Percentiles rank a stretch among this genome's conserved stretches.
These are phyloP conservation scores for Cercospora sp. DNA, from an alignment of 2,329 filamentous ascomycete genomes.

Conservation along the genomic window DNA sequence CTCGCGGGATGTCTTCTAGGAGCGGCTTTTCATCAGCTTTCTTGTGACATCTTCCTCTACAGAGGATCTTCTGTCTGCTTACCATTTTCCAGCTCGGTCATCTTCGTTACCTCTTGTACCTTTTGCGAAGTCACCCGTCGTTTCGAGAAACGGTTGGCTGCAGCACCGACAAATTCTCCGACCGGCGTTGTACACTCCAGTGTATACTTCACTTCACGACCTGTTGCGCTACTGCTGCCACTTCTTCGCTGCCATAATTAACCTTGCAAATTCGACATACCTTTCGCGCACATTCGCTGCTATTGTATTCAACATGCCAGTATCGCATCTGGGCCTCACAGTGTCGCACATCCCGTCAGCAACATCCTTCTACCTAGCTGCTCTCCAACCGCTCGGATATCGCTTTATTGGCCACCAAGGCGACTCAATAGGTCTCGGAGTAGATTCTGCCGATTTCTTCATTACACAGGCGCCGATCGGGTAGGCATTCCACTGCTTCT, in stretches of 20 bases:
- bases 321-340: slow-evolving; percentile 63
- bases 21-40: slow-evolving; percentile 15
- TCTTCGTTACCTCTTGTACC: slow-evolving; percentile 19
- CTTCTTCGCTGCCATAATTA: slow-evolving; percentile 24
- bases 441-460: slow-evolving; percentile 63
- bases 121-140: slow-evolving; percentile 15
- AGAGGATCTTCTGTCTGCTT: slow-evolving; percentile 18
- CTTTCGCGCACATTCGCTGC: slow-evolving; percentile 6
- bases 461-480: slow-evolving; percentile 62
- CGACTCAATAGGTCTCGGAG: slow-evolving; percentile 62
- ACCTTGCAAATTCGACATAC: slow-evolving; percentile 16
- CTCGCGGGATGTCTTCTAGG: slow-evolving; percentile 12
- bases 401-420: slow-evolving; percentile 66
- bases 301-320: slow-evolving; percentile 51
- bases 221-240: slow-evolving; percentile 19
- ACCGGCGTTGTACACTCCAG: slow-evolving; percentile 14
- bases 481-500: slow-evolving; percentile 43
- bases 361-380: slow-evolving; percentile 78
- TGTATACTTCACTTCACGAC: slow-evolving; percentile 12
- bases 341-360: slow-evolving; percentile 78
- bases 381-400: slow-evolving; percentile 76
- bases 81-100: slow-evolving; percentile 11
- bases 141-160: slow-evolving; percentile 15
- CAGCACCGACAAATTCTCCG: slow-evolving; percentile 19
- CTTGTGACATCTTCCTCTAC: slow-evolving; percentile 11